phyloP scores from a whole-genome alignment of 768 basidiomycete species.

The Sutorius australiensis region DNA sequence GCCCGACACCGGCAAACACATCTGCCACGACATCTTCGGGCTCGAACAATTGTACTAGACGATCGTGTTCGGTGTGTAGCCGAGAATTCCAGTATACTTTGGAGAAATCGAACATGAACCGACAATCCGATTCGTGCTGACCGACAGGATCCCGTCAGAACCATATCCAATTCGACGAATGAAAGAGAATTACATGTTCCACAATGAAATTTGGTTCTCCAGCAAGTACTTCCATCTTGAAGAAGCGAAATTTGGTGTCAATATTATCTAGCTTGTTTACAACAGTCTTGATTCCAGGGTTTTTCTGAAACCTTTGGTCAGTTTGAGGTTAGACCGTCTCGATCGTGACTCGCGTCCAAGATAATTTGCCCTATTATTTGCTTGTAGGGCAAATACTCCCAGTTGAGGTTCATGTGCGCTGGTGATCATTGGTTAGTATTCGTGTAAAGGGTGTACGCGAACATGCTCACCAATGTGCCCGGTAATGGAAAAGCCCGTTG shows the following conservation, averaged over 20 bases:
- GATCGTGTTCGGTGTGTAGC: constrained; percentile 85
- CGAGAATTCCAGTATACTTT: constrained; percentile 99
- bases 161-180: neutral
- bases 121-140: constrained; percentile 81
- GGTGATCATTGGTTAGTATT: constrained; percentile 4
- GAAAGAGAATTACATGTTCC: constrained; percentile 62
- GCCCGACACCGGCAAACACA: constrained; percentile 96
- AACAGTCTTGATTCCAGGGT: constrained; percentile 74
- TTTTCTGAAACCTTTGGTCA: constrained; percentile 62
- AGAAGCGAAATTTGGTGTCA: constrained; percentile 83
- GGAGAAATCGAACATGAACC: constrained; percentile 91
- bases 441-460: neutral
- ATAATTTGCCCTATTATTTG: constrained; percentile 88
- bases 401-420: constrained; percentile 92
- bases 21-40: constrained; percentile 83
- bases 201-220: constrained; percentile 86
- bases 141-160: constrained; percentile 1
- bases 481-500: constrained; percentile 80
- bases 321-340: neutral
- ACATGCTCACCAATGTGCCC: constrained; percentile 84
- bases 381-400: constrained; percentile 90
- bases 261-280: constrained; percentile 94
- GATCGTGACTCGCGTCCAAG: constrained; percentile 63
- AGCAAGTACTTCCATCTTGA: constrained; percentile 94
- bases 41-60: constrained; percentile 71